These are phyloP conservation scores for Entomortierella beljakovae DNA, from an alignment of 192 early-diverging fungal genomes.

Conservation along the genomic window DNA sequence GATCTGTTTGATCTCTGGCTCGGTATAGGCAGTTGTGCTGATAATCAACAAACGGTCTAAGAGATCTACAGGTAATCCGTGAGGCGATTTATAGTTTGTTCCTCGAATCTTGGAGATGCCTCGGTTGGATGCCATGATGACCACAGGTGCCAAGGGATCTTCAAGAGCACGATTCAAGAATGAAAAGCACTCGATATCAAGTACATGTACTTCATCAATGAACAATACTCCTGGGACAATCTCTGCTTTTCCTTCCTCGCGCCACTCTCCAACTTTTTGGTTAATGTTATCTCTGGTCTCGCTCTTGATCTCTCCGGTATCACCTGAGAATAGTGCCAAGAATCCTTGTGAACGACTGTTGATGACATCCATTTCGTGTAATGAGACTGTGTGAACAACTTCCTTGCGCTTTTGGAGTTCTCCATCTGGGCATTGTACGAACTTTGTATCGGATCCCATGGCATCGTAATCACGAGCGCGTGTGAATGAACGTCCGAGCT, in stretches of 20 bases:
- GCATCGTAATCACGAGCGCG: conserved; percentile 98
- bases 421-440: conserved; percentile 99
- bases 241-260: conserved; percentile 98
- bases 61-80: conserved; percentile 97
- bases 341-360: conserved; percentile 98
- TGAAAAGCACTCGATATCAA: conserved; percentile 99
- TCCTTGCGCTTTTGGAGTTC: conserved; percentile 98
- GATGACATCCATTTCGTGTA: conserved; percentile 99
- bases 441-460: conserved; percentile 96
- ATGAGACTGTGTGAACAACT: conserved; percentile 96
- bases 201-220: conserved; percentile 99
- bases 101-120: conserved; percentile 96
- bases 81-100: conserved; percentile 96
- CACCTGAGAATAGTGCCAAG: conserved; percentile 96
- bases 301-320: conserved; percentile 97
- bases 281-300: conserved; percentile 99
- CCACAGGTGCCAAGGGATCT: conserved; percentile 95
- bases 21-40: conserved; percentile 88
- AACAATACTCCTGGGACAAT: conserved; percentile 98
- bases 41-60: conserved; percentile 97
- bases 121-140: conserved; percentile 99
- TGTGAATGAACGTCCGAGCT: conserved; percentile 95
- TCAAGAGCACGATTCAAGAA: conserved; percentile 98
- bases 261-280: conserved; percentile 95
- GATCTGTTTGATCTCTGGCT: conserved; percentile 89